Evolutionary conservation across 345 rosid species (phyloP), one percentile per base, ranked within the genome.

Genomic region (Bretschneidera sinensis): DNA sequence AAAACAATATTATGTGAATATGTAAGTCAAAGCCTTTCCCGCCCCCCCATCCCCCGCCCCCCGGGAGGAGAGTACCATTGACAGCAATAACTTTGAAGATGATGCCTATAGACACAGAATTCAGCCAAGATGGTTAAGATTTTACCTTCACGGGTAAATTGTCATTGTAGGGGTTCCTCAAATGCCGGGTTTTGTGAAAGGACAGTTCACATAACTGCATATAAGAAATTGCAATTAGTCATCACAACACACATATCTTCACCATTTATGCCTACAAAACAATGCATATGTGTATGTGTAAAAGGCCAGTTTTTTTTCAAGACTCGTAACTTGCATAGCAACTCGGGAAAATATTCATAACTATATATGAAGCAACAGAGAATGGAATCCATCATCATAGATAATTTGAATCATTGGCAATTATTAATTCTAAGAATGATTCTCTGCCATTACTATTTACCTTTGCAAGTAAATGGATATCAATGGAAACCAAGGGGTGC

Each of bases 131-230:
- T 8, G 10, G 16, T 11, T 39, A 17, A 35, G 52, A 57, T 21
- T 14, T 24, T 83, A 94, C 99, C 99, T 94, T 91, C 68, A 94
- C 97, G 17, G 96, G 99, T 57, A 94, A 78, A 79, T 94, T 91
- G 72, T 94, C 99, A 67, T 94, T 91, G 85, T 77, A 94, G 20
- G 97, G 99, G 69, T 94, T 94, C 79, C 95, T 83, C 80, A 88
- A 71, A 75, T 91, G 87, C 63, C 95, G 91, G 62, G 97, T 86
- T 72, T 88, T 94, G 75, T 90, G 92, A 80, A 94, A 94, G 75
- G 96, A 90, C 19, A 94, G 76, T 65, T 91, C 96, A 62, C 97
- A 95, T 64, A 95, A 73, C 99, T 95, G 80, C 85, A 83, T 22
- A 56, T 0, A 47, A 57, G 59, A 69, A 57, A 62, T 49, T 54